Base-by-base conservation (phyloP, 2,329 filamentous ascomycete species). In the Aspergillus uvarum region DNA sequence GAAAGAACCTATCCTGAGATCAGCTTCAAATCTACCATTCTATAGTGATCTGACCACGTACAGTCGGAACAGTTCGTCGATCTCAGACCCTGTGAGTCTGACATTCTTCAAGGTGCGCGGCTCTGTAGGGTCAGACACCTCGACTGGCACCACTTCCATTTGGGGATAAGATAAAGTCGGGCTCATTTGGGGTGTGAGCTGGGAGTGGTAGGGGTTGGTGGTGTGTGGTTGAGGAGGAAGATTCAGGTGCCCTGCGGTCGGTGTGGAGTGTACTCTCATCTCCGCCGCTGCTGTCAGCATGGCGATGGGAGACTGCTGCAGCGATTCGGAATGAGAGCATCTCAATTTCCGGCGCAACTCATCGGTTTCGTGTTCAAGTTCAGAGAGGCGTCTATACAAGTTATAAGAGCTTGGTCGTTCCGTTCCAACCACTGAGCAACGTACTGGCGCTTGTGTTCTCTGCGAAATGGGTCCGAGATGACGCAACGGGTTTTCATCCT, bases 361-460 rank as follows among this genome's bases (percentile, higher is more conserved):
- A 24, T 74, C 67, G 0, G 75, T 72, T 60, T 77, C 76, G 19
- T 72, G 68, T 64, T 79, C 68, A 8, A 79, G 61, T 50, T 76
- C 72, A 2, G 74, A 75, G 1, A 77, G 64, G 44, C 75, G 70
- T 62, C 76, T 78, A 26, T 19, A 22, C 31, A 4, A 32, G 3
- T 4, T 19, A 14, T 11, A 35, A 7, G 54, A 11, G 6, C 19
- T 22, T 11, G 6, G 26, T 16, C 3, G 7, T 12, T 11, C 22
- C 3, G 10, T 2, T 14, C 2, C 16, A 14, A 3, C 22, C 2
- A 26, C 11, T 2, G 11, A 22, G 2, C 2, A n/a, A 63, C 73
- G 24, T 65, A 76, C 73, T 74, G 72, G 51, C 77, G 74, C 60
- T 79, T 79, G 58, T 78, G 74, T 58, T 79, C 76, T 54, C 77